Base-by-base conservation (phyloP, 495 filamentous ascomycete genomes). In the Penicillium herquei region DNA sequence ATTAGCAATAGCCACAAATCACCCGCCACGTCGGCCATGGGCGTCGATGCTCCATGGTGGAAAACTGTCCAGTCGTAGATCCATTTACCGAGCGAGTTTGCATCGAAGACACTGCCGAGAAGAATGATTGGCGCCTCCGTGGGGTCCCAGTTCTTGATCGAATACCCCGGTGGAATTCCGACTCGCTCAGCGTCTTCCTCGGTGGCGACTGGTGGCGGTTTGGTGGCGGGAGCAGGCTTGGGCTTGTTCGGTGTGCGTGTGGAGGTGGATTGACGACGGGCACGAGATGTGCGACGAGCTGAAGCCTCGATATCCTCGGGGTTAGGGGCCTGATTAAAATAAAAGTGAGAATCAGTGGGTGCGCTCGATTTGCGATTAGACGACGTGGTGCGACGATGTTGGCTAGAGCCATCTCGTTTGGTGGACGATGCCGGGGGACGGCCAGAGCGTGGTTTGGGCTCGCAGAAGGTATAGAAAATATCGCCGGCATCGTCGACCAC, bases 21-120 rank as follows among this genome's bases (percentile, higher is more conserved):
- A 66, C 94, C 94, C 16, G 94, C 92, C 67, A 96, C 86, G 55
- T 96, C 92, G 39, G 91, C 84, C 68, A 96, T 92, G 56, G 94
- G 90, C 3, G 90, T 91, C 30, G 83, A 84, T 10, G 91, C 81
- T 39, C 91, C 91, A 59, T 95, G 88, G 70, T 88, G 86, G 76
- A 90, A 97, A 55, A 97, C 90, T 32, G 94, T 97, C 94, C 94
- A 98, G 80, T 98, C 96, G 77, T 96, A 98, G 69, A 98, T 93
- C 94, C 94, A 98, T 73, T 96, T 96, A 65, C 94, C 94, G 13
- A 98, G 82, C 17, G 90, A 95, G 81, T 96, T 96, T 70, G 94
- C 90, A 66, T 98, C 95, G 67, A 98, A 98, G 43, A 98, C 94
- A 67, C 90, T 95, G 40, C 94, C 94, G 8, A 98, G 82, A 6